Evolutionary conservation across 805 yeast genomes (phyloP).

Genomic region (Kuraishia cidri): DNA sequence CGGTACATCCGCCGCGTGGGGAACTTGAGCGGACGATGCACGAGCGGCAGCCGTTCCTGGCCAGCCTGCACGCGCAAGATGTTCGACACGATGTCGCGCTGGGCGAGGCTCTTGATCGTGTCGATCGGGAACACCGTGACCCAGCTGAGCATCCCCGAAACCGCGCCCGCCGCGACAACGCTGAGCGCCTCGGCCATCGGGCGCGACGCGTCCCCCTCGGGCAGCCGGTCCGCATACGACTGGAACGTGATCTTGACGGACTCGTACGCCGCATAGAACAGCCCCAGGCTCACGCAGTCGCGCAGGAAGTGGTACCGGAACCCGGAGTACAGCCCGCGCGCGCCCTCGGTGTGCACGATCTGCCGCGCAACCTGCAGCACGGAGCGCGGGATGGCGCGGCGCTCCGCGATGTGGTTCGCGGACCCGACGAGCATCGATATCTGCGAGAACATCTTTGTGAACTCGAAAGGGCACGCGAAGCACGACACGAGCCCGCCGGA

Average conservation of each 20-base stretch:
- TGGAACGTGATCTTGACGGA: conserved; percentile 47
- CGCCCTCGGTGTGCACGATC: conserved; percentile 51
- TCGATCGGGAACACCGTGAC: conserved; percentile 70
- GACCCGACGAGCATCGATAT: conserved; percentile 39
- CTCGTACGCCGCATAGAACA: conserved; percentile 72
- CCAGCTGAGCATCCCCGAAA: conserved; percentile 74
- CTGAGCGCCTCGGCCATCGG: conserved; percentile 26
- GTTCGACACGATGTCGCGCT: conserved; percentile 63
- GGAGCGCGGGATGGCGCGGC: conserved; percentile 19
- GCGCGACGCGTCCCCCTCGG: conserved; percentile 4
- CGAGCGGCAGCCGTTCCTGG: conserved; percentile 27
- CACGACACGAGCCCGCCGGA: conserved; percentile 59
- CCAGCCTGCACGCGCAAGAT: conserved; percentile 47
- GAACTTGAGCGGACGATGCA: conserved; percentile 21
- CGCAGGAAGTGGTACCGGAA: conserved; percentile 56
- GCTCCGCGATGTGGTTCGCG: conserved; percentile 6
- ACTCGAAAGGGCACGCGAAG: conserved; percentile 79
- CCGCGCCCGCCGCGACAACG: conserved; percentile 66
- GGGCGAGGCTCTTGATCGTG: conserved; percentile 68
- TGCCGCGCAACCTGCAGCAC: conserved; percentile 36
- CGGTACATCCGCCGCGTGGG: conserved; percentile 52
- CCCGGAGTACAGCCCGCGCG: conserved; percentile 64
- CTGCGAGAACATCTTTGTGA: conserved; percentile 76
- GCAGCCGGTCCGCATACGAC: conserved; percentile 1
- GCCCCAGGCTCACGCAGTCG: conserved; percentile 63